Base-by-base conservation (phyloP, 768 basidiomycete species). In the Rhizopogon salebrosus region DNA sequence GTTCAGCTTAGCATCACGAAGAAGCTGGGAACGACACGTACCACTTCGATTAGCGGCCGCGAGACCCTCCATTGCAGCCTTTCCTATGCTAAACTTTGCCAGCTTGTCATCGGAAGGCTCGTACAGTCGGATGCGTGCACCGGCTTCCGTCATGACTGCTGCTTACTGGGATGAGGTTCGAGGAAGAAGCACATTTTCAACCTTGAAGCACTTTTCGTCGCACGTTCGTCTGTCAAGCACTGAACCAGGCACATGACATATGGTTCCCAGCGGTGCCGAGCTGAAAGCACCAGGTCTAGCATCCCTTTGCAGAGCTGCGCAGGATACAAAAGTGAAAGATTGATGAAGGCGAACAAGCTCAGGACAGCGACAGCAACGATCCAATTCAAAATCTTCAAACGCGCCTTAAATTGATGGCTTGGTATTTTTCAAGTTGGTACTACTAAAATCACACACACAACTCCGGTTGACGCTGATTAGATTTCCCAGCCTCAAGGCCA, bases 11-110 rank as follows among this genome's bases (percentile, higher is more conserved):
- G 23, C n/a, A 40, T 7, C 16, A 22, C 14, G 9, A 23, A 6
- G 6, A 45, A 40, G 18, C 31, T 4, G 48, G 37, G 29, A 23
- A 34, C 5, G 16, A 40, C 39, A 67, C 74, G 41, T 56, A 83
- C 88, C 72, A 66, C 68, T 71, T 54, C 69, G 74, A 62, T 92
- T 92, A 18, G 89, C 89, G 9, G 73, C 70, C 4, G 85, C 83
- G 37, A 91, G 75, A 14, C 74, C 70, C 59, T 87, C 86, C 77
- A 91, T 82, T 36, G 76, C 75, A 13, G 82, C 72, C 64, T 85
- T 83, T 39, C 80, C 84, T 20, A 89, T 68, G 60, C 75, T 73
- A 66, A 89, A 89, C 45, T 73, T 78, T n/a, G 81, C 76, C 6
- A 76, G 62, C 57, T 80, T 88, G 53, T 79, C 72, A 64, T 92